A percentile compares a stretch with the other conserved stretches of the same genome.
phyloP scores from a whole-genome alignment of 1,139 yeast genomes.

The Wickerhamomyces sp. region DNA sequence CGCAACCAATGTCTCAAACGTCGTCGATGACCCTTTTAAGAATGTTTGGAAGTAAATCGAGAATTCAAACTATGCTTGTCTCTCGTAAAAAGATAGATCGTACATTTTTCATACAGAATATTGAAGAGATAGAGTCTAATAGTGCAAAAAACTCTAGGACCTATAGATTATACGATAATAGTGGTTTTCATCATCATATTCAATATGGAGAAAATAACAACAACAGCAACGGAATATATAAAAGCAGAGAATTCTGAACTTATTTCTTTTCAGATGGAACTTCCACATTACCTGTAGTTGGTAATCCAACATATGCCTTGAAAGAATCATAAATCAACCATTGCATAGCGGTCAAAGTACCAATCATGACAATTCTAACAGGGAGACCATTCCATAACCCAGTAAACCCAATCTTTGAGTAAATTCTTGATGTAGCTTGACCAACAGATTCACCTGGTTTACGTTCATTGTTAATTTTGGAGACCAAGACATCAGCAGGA shows the following conservation, averaged over 20 bases:
- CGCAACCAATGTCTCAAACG: conserved; percentile 19
- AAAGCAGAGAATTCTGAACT: too few species aligned
- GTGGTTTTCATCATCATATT: too few species aligned
- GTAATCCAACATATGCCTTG: conserved; percentile 85
- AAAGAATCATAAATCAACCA: conserved; percentile 95
- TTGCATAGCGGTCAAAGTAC: conserved; percentile 94
- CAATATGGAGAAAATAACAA: too few species aligned
- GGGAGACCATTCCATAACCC: conserved; percentile 96
- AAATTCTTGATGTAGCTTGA: conserved; percentile 67
- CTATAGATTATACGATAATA: too few species aligned
- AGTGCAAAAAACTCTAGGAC: too few species aligned
- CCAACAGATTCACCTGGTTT: conserved; percentile 61
- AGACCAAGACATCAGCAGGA: conserved; percentile 97
- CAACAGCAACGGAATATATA: too few species aligned
- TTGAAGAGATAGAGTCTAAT: background rate
- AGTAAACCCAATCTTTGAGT: conserved; percentile 72
- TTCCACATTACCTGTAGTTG: conserved; percentile 68
- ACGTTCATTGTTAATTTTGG: conserved; percentile 79
- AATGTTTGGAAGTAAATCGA: conserved; percentile 50
- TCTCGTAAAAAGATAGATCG: background rate
- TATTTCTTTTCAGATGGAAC: background rate
- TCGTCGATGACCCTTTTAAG: conserved; percentile 55
- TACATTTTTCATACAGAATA: background rate
- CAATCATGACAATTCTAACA: conserved; percentile 92
- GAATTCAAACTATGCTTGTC: too few species aligned